Conservation (phyloP, 768 basidiomycete species). For the Lactarius indigo region DNA sequence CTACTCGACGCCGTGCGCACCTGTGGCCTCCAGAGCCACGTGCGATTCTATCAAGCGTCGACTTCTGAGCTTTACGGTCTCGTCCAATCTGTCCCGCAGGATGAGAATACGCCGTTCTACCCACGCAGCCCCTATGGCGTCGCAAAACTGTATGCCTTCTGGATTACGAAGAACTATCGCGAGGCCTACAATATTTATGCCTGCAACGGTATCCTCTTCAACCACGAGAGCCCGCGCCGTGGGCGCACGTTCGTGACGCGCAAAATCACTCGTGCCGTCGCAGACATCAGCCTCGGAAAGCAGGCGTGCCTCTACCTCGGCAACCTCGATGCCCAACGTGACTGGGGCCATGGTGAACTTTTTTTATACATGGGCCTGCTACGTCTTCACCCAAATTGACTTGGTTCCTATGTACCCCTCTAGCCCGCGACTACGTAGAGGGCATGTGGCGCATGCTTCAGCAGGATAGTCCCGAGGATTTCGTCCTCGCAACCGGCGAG, state of each 20-base stretch:
- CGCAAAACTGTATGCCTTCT: slow-evolving; percentile 90
- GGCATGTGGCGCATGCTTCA: slow-evolving; percentile 99
- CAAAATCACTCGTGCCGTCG: slow-evolving; percentile 90
- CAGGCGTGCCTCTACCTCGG: slow-evolving; percentile 90
- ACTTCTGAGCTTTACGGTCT: slow-evolving; percentile 98
- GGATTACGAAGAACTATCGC: slow-evolving; percentile 89
- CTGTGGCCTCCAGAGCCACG: slow-evolving; percentile 88
- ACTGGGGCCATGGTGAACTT: slow-evolving; percentile 90
- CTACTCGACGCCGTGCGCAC: slow-evolving; percentile 95
- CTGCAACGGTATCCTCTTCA: slow-evolving; percentile 96
- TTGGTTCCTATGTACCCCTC: background rate
- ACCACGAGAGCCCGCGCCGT: slow-evolving; percentile 94
- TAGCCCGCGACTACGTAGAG: slow-evolving; percentile 88
- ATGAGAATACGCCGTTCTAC: slow-evolving; percentile 96
- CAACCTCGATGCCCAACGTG: slow-evolving; percentile 91
- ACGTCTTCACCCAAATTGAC: slow-evolving; percentile 1
- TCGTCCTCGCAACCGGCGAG: slow-evolving; percentile 93
- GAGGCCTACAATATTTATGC: slow-evolving; percentile 97
- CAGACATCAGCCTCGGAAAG: slow-evolving; percentile 88
- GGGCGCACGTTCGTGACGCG: slow-evolving; percentile 95
- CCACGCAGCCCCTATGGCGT: slow-evolving; percentile 97
- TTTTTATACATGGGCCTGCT: background rate
- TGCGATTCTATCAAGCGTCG: slow-evolving; percentile 96
- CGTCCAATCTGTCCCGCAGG: slow-evolving; percentile 93
- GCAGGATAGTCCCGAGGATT: slow-evolving; percentile 79